Conservation (phyloP, 2,329 filamentous ascomycete genomes). For the Incumbomyces delicatus region DNA sequence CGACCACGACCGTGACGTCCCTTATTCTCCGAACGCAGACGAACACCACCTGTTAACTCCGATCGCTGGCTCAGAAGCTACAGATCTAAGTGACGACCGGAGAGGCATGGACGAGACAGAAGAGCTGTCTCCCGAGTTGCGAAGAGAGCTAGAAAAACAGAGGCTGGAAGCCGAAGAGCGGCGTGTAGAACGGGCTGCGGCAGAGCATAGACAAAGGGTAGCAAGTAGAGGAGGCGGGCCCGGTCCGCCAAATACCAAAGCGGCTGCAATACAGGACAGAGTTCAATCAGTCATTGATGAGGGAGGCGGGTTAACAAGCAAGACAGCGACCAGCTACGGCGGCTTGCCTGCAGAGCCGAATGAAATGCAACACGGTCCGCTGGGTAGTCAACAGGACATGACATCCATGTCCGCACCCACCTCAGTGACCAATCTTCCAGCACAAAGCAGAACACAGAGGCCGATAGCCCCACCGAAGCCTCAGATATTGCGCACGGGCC, state of each 20-base stretch:
- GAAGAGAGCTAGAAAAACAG: constrained; percentile 76
- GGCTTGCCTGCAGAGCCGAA: constrained; percentile 49
- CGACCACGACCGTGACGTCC: constrained; percentile 29
- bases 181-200: constrained; percentile 77
- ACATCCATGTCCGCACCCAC: constrained; percentile 13
- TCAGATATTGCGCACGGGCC: constrained; percentile 45
- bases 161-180: constrained; percentile 79
- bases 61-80: constrained; percentile 66
- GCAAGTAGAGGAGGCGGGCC: constrained; percentile 37
- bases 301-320: constrained; percentile 52
- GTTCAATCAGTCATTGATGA: constrained; percentile 79
- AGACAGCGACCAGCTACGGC: constrained; percentile 83
- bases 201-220: constrained; percentile 72
- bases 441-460: constrained; percentile 20
- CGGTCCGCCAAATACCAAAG: constrained; percentile 46
- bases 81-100: constrained; percentile 58
- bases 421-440: constrained; percentile 11
- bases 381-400: constrained; percentile 11
- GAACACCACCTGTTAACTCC: constrained; percentile 49
- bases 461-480: constrained; percentile 53
- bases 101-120: constrained; percentile 55
- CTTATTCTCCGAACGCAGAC: constrained; percentile 36
- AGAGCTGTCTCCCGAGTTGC: constrained; percentile 74
- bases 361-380: constrained; percentile 33
- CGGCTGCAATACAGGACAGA: constrained; percentile 81